Evolutionary conservation across 306 rosid genomes (phyloP).

Genomic region (Corylus heterophylla): DNA sequence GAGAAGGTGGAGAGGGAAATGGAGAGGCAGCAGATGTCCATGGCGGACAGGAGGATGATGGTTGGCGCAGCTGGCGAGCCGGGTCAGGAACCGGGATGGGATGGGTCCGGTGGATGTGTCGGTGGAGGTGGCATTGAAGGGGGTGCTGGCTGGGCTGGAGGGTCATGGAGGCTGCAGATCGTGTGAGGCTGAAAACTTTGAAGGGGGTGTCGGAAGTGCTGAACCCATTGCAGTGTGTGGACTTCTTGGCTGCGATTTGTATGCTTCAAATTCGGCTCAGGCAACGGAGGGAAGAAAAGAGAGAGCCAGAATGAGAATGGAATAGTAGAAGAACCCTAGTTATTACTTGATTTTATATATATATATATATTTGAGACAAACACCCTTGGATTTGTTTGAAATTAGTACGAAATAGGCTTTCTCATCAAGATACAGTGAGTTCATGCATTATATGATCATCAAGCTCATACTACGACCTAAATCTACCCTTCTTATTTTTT

Average conservation of each 20-base stretch:
- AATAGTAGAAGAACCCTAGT: not conserved
- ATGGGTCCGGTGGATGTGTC: slow-evolving; percentile 17
- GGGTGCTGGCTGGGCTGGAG: slow-evolving; percentile 47
- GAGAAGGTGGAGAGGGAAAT: slow-evolving; percentile 45
- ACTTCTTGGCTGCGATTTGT: slow-evolving; percentile 52
- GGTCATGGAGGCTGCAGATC: slow-evolving; percentile 71
- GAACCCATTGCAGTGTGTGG: slow-evolving; percentile 60
- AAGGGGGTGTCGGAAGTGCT: slow-evolving; percentile 66
- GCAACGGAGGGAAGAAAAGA: slow-evolving; percentile 41
- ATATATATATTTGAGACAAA: too few relatives aligned
- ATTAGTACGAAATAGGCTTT: too few relatives aligned
- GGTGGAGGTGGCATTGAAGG: slow-evolving; percentile 46
- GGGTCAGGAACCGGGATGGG: slow-evolving; percentile 10
- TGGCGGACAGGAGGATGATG: slow-evolving; percentile 60
- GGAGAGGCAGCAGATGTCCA: slow-evolving; percentile 53
- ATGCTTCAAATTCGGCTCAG: slow-evolving; percentile 47
- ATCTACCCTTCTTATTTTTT: too few relatives aligned
- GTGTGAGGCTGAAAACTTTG: slow-evolving; percentile 66
- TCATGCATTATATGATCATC: too few relatives aligned
- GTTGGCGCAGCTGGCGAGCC: slow-evolving; percentile 27
- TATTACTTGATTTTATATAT: too few relatives aligned
- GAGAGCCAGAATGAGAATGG: not conserved
- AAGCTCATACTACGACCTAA: too few relatives aligned
- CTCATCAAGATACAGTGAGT: too few relatives aligned
- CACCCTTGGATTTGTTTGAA: too few relatives aligned